Percentiles rank a stretch among this genome's conserved stretches.
phyloP scores from a whole-genome alignment of 768 basidiomycete genomes.

The Coprinellus micaceus region DNA sequence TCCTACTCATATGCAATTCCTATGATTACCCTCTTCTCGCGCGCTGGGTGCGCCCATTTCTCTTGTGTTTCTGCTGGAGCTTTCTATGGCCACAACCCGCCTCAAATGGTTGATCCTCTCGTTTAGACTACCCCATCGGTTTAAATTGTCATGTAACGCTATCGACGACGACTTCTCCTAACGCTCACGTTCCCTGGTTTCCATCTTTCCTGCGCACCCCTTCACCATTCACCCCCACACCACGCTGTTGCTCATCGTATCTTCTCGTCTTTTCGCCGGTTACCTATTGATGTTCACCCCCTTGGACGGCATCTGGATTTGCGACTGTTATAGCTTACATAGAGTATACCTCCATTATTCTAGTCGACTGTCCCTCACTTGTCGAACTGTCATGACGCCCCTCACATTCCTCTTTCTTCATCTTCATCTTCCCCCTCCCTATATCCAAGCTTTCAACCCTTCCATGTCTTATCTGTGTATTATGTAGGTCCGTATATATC shows the following conservation, averaged over 20 bases:
- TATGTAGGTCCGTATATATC: background rate
- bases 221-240: background rate
- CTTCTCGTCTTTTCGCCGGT: background rate
- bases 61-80: background rate
- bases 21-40: constrained; percentile 6
- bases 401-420: background rate
- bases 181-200: constrained; percentile 10
- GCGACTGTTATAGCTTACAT: constrained; percentile 3
- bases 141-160: constrained; percentile 7
- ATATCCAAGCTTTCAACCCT: background rate
- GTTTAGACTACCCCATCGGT: background rate
- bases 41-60: constrained; percentile 31
- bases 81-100: constrained; percentile 5
- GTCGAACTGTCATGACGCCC: constrained; percentile 2
- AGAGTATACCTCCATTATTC: constrained; percentile 8
- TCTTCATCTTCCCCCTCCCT: background rate
- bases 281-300: background rate
- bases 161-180: constrained; percentile 7
- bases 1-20: background rate
- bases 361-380: background rate
- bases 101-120: constrained; percentile 3
- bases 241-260: background rate
- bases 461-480: background rate
- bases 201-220: background rate
- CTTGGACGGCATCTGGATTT: constrained; percentile 1